phyloP scores from a whole-genome alignment of 2,329 filamentous ascomycete genomes.

The Berkeleyomyces basicola region DNA sequence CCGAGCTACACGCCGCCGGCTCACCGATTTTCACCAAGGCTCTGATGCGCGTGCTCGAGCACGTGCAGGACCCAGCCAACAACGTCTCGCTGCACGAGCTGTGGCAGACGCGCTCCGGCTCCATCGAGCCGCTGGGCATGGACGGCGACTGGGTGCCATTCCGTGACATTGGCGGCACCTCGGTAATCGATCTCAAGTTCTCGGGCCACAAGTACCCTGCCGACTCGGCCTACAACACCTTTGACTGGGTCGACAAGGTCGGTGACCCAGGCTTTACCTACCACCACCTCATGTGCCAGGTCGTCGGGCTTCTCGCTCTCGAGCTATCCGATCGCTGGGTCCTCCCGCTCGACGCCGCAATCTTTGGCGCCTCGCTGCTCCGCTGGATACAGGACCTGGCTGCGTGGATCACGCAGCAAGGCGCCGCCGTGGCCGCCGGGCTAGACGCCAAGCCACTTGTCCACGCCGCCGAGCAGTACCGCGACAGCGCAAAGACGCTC shows the following conservation, averaged over 20 bases:
- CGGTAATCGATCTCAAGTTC: constrained; percentile 75
- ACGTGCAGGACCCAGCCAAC: constrained; percentile 52
- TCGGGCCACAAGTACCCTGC: constrained; percentile 48
- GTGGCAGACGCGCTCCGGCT: constrained; percentile 50
- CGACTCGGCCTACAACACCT: constrained; percentile 79
- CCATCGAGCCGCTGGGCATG: constrained; percentile 53
- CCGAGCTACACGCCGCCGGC: constrained; percentile 52
- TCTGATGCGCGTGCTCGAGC: constrained; percentile 55
- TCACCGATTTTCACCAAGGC: constrained; percentile 65
- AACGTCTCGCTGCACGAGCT: constrained; percentile 59
- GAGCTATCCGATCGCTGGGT: constrained; percentile 71
- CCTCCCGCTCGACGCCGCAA: constrained; percentile 62
- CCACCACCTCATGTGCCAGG: constrained; percentile 61
- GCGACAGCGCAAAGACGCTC: constrained; percentile 32
- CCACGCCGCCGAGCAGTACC: constrained; percentile 45
- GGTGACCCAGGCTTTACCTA: constrained; percentile 73
- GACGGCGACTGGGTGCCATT: constrained; percentile 79
- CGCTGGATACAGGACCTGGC: constrained; percentile 51
- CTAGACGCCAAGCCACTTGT: constrained; percentile 22
- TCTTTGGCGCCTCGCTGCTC: constrained; percentile 51
- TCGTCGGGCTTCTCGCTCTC: constrained; percentile 67
- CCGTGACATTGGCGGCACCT: constrained; percentile 77
- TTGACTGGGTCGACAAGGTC: constrained; percentile 65
- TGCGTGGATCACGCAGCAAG: constrained; percentile 43
- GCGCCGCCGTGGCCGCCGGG: constrained; percentile 13